A percentile compares a stretch with the other conserved stretches of the same genome.
Evolutionary conservation across 257 asterid genomes (phyloP).

Genomic region (Cynanchum wilfordii): DNA sequence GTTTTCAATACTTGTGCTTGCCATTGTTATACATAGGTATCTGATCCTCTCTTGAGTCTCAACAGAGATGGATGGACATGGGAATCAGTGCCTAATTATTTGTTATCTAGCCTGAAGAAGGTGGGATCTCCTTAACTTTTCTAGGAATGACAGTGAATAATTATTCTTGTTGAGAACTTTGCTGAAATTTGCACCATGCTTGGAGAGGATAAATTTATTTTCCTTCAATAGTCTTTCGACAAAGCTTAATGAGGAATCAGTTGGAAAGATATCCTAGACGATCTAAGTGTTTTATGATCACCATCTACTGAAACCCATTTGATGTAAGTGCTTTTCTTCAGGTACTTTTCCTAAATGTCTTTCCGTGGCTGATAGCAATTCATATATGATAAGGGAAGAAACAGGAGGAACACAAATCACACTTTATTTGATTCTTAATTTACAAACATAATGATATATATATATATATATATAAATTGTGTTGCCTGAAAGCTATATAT

Average conservation of each 20-base stretch:
- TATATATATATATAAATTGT: too few relatives aligned
- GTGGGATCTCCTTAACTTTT: constrained; percentile 32
- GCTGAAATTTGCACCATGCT: constrained; percentile 25
- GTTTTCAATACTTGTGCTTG: background rate
- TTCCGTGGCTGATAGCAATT: constrained; percentile 73
- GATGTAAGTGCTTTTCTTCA: constrained; percentile 21
- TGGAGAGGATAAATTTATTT: constrained; percentile 39
- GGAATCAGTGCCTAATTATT: constrained; percentile 22
- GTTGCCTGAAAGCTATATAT: too few relatives aligned
- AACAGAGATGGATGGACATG: constrained; percentile 26
- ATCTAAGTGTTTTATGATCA: constrained; percentile 32
- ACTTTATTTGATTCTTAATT: constrained; percentile 83
- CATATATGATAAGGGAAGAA: constrained; percentile 75
- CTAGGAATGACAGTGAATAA: constrained; percentile 35
- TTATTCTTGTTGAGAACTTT: constrained; percentile 33
- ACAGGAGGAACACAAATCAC: constrained; percentile 89
- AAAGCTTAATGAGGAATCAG: constrained; percentile 22
- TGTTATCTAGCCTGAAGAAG: constrained; percentile 35
- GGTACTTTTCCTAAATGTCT: background rate
- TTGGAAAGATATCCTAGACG: constrained; percentile 27
- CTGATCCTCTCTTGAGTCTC: constrained; percentile 18
- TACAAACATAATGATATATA: too few relatives aligned
- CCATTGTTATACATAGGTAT: constrained; percentile 27
- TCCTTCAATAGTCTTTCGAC: constrained; percentile 21
- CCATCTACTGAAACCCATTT: constrained; percentile 22